These are phyloP conservation scores for Teratosphaeria gauchensis DNA, from an alignment of 2,329 filamentous ascomycete species.

Conservation along the genomic window DNA sequence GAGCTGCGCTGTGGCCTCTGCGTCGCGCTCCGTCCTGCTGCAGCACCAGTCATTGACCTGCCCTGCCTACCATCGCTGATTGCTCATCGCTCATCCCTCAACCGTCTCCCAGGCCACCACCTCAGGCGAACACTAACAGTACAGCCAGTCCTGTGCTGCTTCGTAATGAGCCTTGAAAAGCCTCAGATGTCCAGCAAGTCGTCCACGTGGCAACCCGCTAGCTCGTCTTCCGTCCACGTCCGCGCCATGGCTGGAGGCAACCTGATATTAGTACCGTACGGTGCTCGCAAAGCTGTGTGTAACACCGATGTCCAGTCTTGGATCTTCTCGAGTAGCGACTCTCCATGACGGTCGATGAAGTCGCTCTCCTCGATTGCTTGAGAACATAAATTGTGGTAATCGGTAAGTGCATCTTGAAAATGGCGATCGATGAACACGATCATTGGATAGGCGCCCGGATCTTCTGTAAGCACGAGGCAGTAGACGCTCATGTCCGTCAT, in stretches of 20 bases:
- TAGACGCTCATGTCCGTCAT: neutral
- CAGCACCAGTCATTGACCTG: too few relatives aligned
- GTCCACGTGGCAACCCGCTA: neutral
- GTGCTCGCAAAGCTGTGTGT: neutral
- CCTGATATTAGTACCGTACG: neutral
- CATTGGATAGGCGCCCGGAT: too few relatives aligned
- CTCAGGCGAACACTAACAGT: neutral
- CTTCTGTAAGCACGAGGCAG: neutral
- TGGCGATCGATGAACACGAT: neutral
- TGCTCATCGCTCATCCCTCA: neutral
- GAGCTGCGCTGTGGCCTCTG: too few relatives aligned
- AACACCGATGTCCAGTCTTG: neutral
- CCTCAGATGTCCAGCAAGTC: neutral
- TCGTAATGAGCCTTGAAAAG: neutral
- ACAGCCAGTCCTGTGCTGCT: neutral
- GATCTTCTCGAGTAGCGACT: neutral
- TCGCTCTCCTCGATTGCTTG: neutral
- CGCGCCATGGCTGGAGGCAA: neutral
- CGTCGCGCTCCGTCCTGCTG: too few relatives aligned
- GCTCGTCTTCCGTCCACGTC: neutral
- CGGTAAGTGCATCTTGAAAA: neutral
- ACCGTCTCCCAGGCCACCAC: neutral
- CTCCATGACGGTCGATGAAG: neutral
- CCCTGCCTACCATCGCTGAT: too few relatives aligned
- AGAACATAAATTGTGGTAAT: neutral